Conservation (phyloP, 352 stramenopile species). For the Phytophthora fragariaefolia region DNA sequence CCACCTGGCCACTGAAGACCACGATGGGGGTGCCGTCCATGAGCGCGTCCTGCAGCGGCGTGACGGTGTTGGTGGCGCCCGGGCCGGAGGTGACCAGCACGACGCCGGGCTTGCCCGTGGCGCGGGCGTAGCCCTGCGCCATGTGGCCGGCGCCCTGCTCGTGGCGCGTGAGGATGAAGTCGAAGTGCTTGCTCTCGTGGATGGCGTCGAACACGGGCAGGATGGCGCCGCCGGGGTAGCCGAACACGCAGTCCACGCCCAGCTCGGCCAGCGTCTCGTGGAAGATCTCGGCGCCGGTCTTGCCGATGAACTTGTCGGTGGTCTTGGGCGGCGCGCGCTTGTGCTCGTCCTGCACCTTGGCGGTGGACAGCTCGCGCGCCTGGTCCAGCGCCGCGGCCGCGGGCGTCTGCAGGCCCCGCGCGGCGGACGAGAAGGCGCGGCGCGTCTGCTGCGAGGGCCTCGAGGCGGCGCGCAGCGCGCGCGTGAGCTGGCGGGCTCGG, state of each 20-base stretch:
- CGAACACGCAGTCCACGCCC: constrained; percentile 92
- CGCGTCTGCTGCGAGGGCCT: constrained; percentile 33
- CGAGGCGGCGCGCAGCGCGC: constrained; percentile 42
- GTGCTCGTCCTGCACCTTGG: constrained; percentile 38
- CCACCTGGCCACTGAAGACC: constrained; percentile 94
- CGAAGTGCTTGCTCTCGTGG: constrained; percentile 85
- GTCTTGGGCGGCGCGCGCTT: constrained; percentile 51
- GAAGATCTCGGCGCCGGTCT: constrained; percentile 94
- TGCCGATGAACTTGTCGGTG: constrained; percentile 91
- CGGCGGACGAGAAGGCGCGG: constrained; percentile 35
- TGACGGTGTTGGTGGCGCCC: constrained; percentile 95
- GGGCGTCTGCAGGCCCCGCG: constrained; percentile 27
- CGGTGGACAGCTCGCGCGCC: constrained; percentile 45
- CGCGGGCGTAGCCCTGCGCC: constrained; percentile 85
- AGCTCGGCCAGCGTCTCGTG: constrained; percentile 94
- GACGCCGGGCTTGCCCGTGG: constrained; percentile 90
- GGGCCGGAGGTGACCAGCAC: constrained; percentile 94
- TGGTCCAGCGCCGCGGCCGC: constrained; percentile 8
- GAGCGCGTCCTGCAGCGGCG: constrained; percentile 93
- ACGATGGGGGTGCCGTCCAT: constrained; percentile 96
- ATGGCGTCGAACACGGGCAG: constrained; percentile 96
- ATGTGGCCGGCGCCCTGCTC: constrained; percentile 88
- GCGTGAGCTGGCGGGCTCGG: constrained; percentile 50
- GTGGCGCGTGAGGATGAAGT: constrained; percentile 84
- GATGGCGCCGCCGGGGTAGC: constrained; percentile 94